Evolutionary conservation across 2,329 filamentous ascomycete genomes (phyloP).

Genomic region (Beauveria australis): DNA sequence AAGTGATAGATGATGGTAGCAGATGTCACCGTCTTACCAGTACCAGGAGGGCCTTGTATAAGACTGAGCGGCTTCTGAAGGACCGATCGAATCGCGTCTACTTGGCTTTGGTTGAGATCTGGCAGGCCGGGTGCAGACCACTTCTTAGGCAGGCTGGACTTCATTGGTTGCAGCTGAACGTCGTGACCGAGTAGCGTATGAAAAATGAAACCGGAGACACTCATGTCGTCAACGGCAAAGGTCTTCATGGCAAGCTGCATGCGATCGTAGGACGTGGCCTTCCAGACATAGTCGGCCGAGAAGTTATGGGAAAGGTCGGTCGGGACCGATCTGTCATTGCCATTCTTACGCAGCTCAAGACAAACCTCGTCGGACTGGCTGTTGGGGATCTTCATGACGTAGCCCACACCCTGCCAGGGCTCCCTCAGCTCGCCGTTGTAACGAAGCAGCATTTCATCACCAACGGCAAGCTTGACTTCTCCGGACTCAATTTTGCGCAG

Average conservation of each 20-base stretch:
- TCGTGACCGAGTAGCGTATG: slow-evolving; percentile 94
- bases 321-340: slow-evolving; percentile 91
- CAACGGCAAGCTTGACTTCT: slow-evolving; percentile 94
- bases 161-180: slow-evolving; percentile 89
- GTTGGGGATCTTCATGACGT: slow-evolving; percentile 98
- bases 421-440: slow-evolving; percentile 91
- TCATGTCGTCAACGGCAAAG: slow-evolving; percentile 96
- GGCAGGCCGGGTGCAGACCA: slow-evolving; percentile 92
- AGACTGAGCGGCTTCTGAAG: slow-evolving; percentile 87
- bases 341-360: slow-evolving; percentile 86
- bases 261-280: slow-evolving; percentile 96
- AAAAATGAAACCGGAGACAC: slow-evolving; percentile 97
- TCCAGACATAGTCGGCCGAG: slow-evolving; percentile 98
- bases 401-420: slow-evolving; percentile 95
- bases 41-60: slow-evolving; percentile 94
- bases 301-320: slow-evolving; percentile 97
- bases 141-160: slow-evolving; percentile 90
- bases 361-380: slow-evolving; percentile 98
- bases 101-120: slow-evolving; percentile 91
- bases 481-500: slow-evolving; percentile 95
- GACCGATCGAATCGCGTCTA: slow-evolving; percentile 92
- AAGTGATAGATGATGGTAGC: slow-evolving; percentile 98
- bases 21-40: slow-evolving; percentile 96
- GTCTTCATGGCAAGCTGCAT: slow-evolving; percentile 99
- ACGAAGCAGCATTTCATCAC: slow-evolving; percentile 95